These are phyloP conservation scores for Rhazya stricta DNA, from an alignment of 257 asterid species.

Conservation along the genomic window DNA sequence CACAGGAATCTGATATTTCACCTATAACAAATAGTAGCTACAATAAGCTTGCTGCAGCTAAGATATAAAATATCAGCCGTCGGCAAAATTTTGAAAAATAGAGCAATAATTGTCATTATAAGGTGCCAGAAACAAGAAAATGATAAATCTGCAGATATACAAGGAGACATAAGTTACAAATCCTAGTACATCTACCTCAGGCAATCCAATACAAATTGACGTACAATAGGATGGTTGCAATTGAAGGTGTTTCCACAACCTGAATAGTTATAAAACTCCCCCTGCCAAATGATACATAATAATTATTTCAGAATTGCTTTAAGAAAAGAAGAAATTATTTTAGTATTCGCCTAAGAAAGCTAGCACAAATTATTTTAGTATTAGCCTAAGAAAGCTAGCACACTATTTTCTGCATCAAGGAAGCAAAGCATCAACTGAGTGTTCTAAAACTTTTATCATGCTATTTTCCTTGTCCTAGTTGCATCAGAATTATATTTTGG, in stretches of 20 bases:
- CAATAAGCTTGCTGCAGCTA: background rate
- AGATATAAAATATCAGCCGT: background rate
- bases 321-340: background rate
- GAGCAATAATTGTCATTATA: background rate
- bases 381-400: background rate
- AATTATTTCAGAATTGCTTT: background rate
- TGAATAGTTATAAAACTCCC: conserved; percentile 94
- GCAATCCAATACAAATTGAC: conserved; percentile 86
- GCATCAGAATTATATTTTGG: background rate
- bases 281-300: conserved; percentile 45
- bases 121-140: background rate
- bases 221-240: conserved; percentile 92
- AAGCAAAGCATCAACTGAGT: background rate
- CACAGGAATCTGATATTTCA: background rate
- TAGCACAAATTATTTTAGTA: background rate
- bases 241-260: conserved; percentile 99
- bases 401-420: background rate
- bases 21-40: background rate
- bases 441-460: background rate
- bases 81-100: background rate
- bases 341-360: background rate
- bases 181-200: conserved; percentile 53
- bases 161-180: background rate
- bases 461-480: background rate
- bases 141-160: background rate